Evolutionary conservation across 345 rosid genomes (phyloP), one percentile per base, ranked within the genome.

Genomic region (Eucalyptus erythrocorys): DNA sequence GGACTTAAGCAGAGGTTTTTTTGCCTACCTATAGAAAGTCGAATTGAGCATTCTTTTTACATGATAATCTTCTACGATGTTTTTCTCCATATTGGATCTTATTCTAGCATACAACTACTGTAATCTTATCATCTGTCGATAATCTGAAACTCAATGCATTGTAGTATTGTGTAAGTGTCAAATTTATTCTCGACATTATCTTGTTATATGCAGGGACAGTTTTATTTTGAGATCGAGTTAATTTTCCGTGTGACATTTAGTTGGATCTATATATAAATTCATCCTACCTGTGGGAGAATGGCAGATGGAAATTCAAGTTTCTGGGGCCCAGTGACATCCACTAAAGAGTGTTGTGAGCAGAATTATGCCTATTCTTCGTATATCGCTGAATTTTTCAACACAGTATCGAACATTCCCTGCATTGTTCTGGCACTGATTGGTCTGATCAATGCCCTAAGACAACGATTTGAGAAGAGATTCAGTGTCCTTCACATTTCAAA

Each of bases 281-380:
- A 76, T 76, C 47, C 47, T 76, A 76, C 0, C 84, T 40, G 84
- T 11, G 84, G 82, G 61, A 89, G 93, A 92, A 97, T 97, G 99
- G 96, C 95, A 2, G 95, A 94, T 90, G 96, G 94, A 87, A 87
- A 95, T 88, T 91, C 98, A 6, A 96, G 96, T 93, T 97, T 96
- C 91, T 96, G 99, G 99, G 99, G 98, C 87, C 99, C 99, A 8
- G 98, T 97, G 88, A 97, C 99, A 53, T 94, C 99, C 53, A 89
- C 90, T 42, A 89, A 94, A 34, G 99, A 97, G 27, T 94, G 98
- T 90, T 97, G 99, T 92, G 99, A 98, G 94, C 93, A 91, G 88
- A 98, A 98, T 92, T 96, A 95, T 34, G 92, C 85, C 48, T 61
- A 95, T 89, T 96, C 99, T 13, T 93, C 99, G 4, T 97, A 98